Evolutionary conservation across 2,329 filamentous ascomycete genomes (phyloP).

Genomic region (Cladophialophora carrionii): DNA sequence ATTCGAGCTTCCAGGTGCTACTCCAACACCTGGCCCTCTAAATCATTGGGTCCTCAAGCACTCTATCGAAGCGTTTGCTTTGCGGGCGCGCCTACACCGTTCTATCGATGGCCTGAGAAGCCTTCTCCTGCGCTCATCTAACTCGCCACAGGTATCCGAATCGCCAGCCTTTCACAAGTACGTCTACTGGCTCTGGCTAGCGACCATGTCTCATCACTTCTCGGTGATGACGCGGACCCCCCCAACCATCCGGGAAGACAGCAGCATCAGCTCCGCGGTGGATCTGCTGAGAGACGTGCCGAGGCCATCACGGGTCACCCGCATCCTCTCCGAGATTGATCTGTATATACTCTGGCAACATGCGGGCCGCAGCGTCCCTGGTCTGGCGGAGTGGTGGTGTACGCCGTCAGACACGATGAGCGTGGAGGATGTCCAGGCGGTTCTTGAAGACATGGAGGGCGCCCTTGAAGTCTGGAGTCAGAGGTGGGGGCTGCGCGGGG

Average conservation of each 20-base stretch:
- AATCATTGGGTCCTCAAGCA: slow-evolving; percentile 20
- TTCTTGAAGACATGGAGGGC: slow-evolving; percentile 15
- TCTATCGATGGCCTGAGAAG: slow-evolving; percentile 13
- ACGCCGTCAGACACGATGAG: slow-evolving; percentile 12
- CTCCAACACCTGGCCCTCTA: slow-evolving; percentile 3
- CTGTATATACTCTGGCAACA: slow-evolving; percentile 24
- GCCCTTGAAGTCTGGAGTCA: slow-evolving; percentile 22
- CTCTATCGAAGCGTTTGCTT: slow-evolving; percentile 22
- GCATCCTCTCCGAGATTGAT: slow-evolving; percentile 22
- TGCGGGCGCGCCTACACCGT: slow-evolving; percentile 18
- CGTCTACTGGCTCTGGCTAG: slow-evolving; percentile 23
- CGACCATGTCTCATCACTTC: slow-evolving; percentile 27
- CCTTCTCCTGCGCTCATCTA: not conserved
- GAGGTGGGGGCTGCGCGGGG: slow-evolving; percentile 21
- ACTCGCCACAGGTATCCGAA: slow-evolving; percentile 4
- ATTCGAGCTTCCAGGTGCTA: slow-evolving; percentile 8
- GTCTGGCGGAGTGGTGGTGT: slow-evolving; percentile 27
- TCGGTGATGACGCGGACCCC: slow-evolving; percentile 23
- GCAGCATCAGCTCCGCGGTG: slow-evolving; percentile 17
- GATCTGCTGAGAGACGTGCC: slow-evolving; percentile 17
- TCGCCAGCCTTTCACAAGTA: slow-evolving; percentile 14
- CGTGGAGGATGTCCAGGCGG: slow-evolving; percentile 4
- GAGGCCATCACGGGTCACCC: slow-evolving; percentile 16
- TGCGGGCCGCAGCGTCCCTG: slow-evolving; percentile 16
- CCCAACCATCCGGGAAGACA: slow-evolving; percentile 16